These are phyloP conservation scores for Sporisorium graminicola DNA, from an alignment of 1,284 basidiomycete genomes.

Conservation along the genomic window DNA sequence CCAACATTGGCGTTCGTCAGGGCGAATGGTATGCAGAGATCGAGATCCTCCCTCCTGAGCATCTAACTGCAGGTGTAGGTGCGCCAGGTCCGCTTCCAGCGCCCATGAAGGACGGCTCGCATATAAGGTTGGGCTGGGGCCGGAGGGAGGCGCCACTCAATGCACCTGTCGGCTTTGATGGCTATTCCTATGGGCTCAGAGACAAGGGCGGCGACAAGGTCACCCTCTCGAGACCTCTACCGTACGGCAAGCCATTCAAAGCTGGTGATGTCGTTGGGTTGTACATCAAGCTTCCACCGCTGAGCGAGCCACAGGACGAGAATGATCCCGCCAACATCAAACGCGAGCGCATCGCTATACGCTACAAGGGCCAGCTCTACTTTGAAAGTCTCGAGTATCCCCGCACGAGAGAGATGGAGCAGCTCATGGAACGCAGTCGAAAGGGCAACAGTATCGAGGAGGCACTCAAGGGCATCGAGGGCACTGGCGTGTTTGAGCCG, in stretches of 20 bases:
- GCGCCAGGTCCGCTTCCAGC: conserved; percentile 39
- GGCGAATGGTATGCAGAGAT: conserved; percentile 97
- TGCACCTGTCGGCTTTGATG: conserved; percentile 91
- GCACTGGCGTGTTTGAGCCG: conserved; percentile 37
- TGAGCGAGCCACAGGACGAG: conserved; percentile 22
- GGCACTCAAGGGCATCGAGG: conserved; percentile 35
- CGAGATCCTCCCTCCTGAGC: conserved; percentile 76
- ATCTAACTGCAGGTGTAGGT: conserved; percentile 70
- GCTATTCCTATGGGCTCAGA: conserved; percentile 89
- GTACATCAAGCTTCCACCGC: conserved; percentile 85
- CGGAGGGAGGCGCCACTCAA: conserved; percentile 91
- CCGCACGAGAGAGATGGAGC: conserved; percentile 92
- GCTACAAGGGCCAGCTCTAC: conserved; percentile 94
- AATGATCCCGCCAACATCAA: conserved; percentile 56
- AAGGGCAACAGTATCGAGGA: conserved; percentile 48
- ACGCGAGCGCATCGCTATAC: conserved; percentile 77
- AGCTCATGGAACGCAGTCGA: conserved; percentile 71
- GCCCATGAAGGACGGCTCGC: conserved; percentile 74
- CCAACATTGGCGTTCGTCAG: conserved; percentile 87
- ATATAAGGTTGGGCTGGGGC: conserved; percentile 91
- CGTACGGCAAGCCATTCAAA: conserved; percentile 78
- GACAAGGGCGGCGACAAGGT: conserved; percentile 94
- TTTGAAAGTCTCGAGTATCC: conserved; percentile 94
- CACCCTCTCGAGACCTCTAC: conserved; percentile 81
- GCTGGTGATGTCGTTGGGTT: conserved; percentile 92